Base-by-base conservation (phyloP, 345 rosid species). In the Luvunga scandens region DNA sequence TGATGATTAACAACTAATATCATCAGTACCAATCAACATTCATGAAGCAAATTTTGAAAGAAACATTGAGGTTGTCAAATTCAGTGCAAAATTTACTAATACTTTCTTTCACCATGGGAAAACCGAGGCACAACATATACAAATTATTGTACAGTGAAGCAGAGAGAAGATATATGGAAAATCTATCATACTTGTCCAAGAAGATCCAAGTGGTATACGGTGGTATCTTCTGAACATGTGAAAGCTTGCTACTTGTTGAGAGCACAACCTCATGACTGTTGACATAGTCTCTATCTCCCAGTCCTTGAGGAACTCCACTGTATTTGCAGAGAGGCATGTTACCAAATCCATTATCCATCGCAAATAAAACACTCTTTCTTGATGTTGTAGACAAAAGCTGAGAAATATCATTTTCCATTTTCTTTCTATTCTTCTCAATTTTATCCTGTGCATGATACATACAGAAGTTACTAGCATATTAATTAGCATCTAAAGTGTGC, bases 201-300 rank as follows among this genome's bases (percentile, higher is more conserved):
- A 94, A 96, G 50, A 96, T 91, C 99, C 99, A 96, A 55, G 97
- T 88, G 45, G 99, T 94, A 83, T 96, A 96, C 7, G 94, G 92
- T 6, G 99, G 98, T 80, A 94, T 87, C 83, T 84, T 94, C 88
- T 94, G 97, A 38, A 86, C 64, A 77, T 24, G 73, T 0, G 93
- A 94, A 80, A 96, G 94, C 83, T 88, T 86, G 73, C 75, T 73
- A 83, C 78, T 89, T 21, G 84, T 76, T 13, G 85, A 73, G 71
- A 72, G 75, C 61, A 81, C 75, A 86, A 88, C 88, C 83, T 96
- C 97, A 66, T 92, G 92, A 84, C 85, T 71, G 75, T 76, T 84
- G 80, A 85, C 68, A 81, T 87, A 83, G 79, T 96, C 98, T 83
- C 85, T 90, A 77, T 91, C 97, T 76, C 89, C 94, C 6, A 84